phyloP scores from a whole-genome alignment of 2,329 filamentous ascomycete species.

The Harringtonia lauricola region DNA sequence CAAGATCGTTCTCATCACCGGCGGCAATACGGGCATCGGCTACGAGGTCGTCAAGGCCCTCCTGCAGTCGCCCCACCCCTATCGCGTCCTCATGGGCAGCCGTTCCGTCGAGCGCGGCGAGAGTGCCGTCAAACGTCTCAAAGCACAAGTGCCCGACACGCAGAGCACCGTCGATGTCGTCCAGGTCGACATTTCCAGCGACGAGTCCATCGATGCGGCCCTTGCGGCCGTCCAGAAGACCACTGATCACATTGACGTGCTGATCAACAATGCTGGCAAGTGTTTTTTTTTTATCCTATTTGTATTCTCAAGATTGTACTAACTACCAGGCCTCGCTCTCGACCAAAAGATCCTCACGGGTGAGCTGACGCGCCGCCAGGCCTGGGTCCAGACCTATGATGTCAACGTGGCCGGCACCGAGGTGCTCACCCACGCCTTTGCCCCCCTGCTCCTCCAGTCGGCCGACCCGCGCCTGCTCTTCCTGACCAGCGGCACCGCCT shows the following conservation, averaged over 20 bases:
- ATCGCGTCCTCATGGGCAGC: slow-evolving; percentile 17
- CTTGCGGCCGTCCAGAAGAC: slow-evolving; percentile 16
- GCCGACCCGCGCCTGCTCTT: slow-evolving; percentile 36
- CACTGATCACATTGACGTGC: slow-evolving; percentile 19
- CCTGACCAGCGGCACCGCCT: slow-evolving; percentile 31
- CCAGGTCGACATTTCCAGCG: slow-evolving; percentile 20
- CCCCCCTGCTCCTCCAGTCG: slow-evolving; percentile 34
- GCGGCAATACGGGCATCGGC: slow-evolving; percentile 18
- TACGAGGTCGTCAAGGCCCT: slow-evolving; percentile 16
- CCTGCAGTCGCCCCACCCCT: slow-evolving; percentile 9
- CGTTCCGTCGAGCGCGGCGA: slow-evolving; percentile 15
- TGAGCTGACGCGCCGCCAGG: slow-evolving; percentile 22
- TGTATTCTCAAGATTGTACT: too few relatives aligned
- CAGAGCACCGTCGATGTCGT: slow-evolving; percentile 10
- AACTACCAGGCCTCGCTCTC: slow-evolving; percentile 1
- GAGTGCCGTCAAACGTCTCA: slow-evolving; percentile 8
- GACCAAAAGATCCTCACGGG: neutral
- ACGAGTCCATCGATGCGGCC: slow-evolving; percentile 19
- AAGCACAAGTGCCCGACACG: slow-evolving; percentile 6
- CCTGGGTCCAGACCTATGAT: slow-evolving; percentile 35
- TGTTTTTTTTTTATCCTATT: slow-evolving; percentile 1
- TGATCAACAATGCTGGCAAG: slow-evolving; percentile 22
- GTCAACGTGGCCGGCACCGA: slow-evolving; percentile 38
- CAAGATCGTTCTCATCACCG: slow-evolving; percentile 7
- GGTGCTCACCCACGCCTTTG: slow-evolving; percentile 26